phyloP scores from a whole-genome alignment of 192 early-diverging fungal genomes.

The Coemansia sp. region DNA sequence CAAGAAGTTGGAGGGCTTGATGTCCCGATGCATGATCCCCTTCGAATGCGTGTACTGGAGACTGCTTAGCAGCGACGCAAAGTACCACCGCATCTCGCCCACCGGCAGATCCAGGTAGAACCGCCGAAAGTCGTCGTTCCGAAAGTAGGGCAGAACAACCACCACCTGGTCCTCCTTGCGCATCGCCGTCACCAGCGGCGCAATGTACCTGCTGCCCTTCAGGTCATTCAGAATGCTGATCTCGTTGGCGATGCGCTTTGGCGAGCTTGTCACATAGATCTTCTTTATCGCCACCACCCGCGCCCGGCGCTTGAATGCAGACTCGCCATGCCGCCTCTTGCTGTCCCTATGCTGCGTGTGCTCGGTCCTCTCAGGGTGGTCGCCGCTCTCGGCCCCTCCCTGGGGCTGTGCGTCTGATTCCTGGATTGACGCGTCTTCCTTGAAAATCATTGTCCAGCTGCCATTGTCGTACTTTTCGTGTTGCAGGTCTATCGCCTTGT shows the following conservation, averaged over 20 bases:
- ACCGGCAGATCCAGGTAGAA: constrained; percentile 67
- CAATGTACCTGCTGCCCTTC: constrained; percentile 72
- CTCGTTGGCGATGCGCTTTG: constrained; percentile 79
- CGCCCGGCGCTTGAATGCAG: constrained; percentile 18
- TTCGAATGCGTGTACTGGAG: constrained; percentile 71
- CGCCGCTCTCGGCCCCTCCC: background rate
- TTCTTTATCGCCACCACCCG: constrained; percentile 81
- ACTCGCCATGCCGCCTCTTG: background rate
- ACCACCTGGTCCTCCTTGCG: constrained; percentile 82
- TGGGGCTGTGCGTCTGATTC: constrained; percentile 8
- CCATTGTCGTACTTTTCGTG: constrained; percentile 74
- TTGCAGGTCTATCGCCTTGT: constrained; percentile 81
- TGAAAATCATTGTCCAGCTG: constrained; percentile 60
- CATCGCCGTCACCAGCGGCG: constrained; percentile 76
- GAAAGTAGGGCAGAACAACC: constrained; percentile 82
- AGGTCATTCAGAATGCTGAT: constrained; percentile 75
- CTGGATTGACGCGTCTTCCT: constrained; percentile 5
- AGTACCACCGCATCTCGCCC: constrained; percentile 75
- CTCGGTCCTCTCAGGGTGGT: background rate
- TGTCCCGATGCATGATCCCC: constrained; percentile 85
- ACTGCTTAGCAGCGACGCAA: constrained; percentile 71
- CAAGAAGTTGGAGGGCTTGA: constrained; percentile 97
- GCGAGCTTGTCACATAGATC: constrained; percentile 83
- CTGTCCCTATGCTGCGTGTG: background rate
- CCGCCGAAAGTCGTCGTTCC: constrained; percentile 77